These are phyloP conservation scores for Hansenula lynferdii DNA, from an alignment of 1,139 yeast species.

Conservation along the genomic window DNA sequence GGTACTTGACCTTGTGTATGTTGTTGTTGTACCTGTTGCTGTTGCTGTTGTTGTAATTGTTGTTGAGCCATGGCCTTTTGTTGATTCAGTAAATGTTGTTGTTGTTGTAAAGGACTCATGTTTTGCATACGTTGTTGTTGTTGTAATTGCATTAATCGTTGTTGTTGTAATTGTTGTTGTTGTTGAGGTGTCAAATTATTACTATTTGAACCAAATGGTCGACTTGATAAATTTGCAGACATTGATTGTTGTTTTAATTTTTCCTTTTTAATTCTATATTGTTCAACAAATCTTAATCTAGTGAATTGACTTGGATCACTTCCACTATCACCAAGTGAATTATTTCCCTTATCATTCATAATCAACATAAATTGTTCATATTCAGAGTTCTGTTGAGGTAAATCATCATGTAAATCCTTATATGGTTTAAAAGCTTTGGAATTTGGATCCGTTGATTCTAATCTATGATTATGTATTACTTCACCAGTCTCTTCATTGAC, in stretches of 20 bases:
- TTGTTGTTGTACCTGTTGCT: conserved; percentile 4
- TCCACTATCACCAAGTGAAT: conserved; percentile 10
- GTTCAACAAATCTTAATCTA: conserved; percentile 45
- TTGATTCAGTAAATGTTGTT: conserved; percentile 15
- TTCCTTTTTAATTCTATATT: conserved; percentile 38
- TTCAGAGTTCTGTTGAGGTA: conserved; percentile 74
- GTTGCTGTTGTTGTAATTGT: conserved; percentile 18
- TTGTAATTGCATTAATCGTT: conserved; percentile 13
- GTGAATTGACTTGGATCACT: conserved; percentile 35
- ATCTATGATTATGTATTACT: conserved; percentile 43
- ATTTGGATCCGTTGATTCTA: conserved; percentile 38
- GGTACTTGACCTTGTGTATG: conserved; percentile 9
- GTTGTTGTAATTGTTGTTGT: conserved; percentile 18
- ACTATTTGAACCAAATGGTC: conserved; percentile 5
- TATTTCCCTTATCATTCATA: conserved; percentile 29
- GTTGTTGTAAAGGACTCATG: conserved; percentile 14
- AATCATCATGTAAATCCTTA: conserved; percentile 54
- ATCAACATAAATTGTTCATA: conserved; percentile 85
- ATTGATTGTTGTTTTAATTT: conserved; percentile 35
- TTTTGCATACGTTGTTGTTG: conserved; percentile 9
- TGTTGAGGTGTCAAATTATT: conserved; percentile 16
- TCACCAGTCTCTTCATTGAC: conserved; percentile 36
- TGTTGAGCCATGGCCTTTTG: conserved; percentile 19
- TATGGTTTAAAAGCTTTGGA: conserved; percentile 37
- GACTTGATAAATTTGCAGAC: conserved; percentile 23